Base-by-base conservation (phyloP, 768 basidiomycete species). In the Lactarius indigo region DNA sequence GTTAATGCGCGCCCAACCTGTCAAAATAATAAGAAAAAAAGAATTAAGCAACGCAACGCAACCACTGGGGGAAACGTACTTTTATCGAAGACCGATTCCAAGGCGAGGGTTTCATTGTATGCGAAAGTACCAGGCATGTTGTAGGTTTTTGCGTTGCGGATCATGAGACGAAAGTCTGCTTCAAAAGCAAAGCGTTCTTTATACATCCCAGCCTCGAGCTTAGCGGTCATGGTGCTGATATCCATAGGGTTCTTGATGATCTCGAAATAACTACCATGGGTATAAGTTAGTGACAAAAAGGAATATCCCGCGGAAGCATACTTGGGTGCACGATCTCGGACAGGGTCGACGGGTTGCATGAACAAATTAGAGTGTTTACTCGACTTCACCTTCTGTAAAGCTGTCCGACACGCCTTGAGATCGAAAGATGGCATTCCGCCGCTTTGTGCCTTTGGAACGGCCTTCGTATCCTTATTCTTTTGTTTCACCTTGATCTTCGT, bases 161-260 rank as follows among this genome's bases (percentile, higher is more conserved):
- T 84, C 87, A 98, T 94, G 61, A 96, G 84, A 64, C 83, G 86
- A 76, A 98, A 90, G 75, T 99, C 97, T 31, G 84, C 80, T 69
- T 89, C 88, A 75, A 98, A 96, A 17, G 83, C 89, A 72, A 88
- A 87, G 12, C 94, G 87, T 72, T 91, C 87, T 68, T 86, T 84
- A 79, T 98, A 98, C 77, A 89, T 84, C 7, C 95, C 94, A 64
- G 85, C 87, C 71, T 91, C 88, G 13, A 98, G 79, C 75, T 96
- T 98, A 42, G 90, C 90, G 31, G 83, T 80, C 81, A 96, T 91
- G 0, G 95, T 94, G 60, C 88, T 88, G 20, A 98, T 81, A 74
- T 99, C 97, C 93, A 99, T 98, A 1, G 97, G 96, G 13, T 90
- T 82, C 76, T 91, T 91, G 76, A 99, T 89, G 65, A 95, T 78